Evolutionary conservation across 345 rosid species (phyloP).

Genomic region (Aethionema arabicum): DNA sequence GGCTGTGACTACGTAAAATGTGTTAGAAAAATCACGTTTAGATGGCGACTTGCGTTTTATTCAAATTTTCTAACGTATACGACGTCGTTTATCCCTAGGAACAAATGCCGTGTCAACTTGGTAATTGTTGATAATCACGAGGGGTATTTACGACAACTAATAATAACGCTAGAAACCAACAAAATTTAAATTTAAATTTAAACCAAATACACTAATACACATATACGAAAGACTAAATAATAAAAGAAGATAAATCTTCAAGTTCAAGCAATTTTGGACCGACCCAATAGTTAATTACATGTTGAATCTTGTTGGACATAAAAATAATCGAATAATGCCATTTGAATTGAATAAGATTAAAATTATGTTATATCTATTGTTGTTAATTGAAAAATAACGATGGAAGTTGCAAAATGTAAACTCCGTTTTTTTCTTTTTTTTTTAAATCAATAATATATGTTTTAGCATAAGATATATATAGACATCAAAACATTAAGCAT

Average conservation of each 20-base stretch:
- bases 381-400: too few species aligned
- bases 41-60: slow-evolving; percentile 16
- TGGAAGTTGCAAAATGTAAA: too few species aligned
- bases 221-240: slow-evolving; percentile 19
- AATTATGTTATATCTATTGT: too few species aligned
- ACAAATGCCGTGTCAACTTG: slow-evolving; percentile 6
- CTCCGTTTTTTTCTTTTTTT: too few species aligned
- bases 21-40: slow-evolving; percentile 19
- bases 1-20: slow-evolving; percentile 25
- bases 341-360: too few species aligned
- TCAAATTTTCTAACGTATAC: slow-evolving; percentile 15
- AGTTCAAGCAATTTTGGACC: too few species aligned
- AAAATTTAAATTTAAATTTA: slow-evolving; percentile 27
- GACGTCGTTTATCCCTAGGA: slow-evolving; percentile 25
- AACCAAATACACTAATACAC: slow-evolving; percentile 20
- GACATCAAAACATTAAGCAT: too few species aligned
- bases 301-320: too few species aligned
- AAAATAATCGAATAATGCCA: too few species aligned
- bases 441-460: too few species aligned
- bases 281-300: too few species aligned
- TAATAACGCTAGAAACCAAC: slow-evolving; percentile 23
- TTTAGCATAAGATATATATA: too few species aligned
- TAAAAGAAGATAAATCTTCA: slow-evolving; percentile 14
- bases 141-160: slow-evolving; percentile 26
- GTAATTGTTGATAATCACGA: slow-evolving; percentile 3